Percentiles rank a stretch among this genome's conserved stretches.
Evolutionary conservation across 2,329 filamentous ascomycete genomes (phyloP).

Genomic region (Colletotrichum ledebouriae): DNA sequence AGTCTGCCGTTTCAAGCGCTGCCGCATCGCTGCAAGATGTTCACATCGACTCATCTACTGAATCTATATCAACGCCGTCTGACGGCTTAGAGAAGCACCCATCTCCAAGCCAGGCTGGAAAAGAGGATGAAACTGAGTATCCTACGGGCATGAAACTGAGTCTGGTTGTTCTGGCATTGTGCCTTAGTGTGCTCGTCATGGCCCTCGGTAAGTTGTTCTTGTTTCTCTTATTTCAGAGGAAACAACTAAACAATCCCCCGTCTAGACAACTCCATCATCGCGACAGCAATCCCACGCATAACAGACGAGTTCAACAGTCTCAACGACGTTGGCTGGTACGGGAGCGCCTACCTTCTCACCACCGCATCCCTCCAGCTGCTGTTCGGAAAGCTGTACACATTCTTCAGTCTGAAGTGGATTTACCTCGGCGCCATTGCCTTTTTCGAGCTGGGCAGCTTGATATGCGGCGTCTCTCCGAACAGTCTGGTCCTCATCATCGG

Average conservation of each 20-base stretch:
- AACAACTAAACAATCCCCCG: background rate
- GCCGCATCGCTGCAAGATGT: conserved; percentile 21
- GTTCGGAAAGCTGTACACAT: conserved; percentile 60
- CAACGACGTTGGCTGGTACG: conserved; percentile 65
- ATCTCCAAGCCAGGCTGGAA: background rate
- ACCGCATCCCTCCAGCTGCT: conserved; percentile 56
- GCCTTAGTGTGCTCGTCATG: conserved; percentile 57
- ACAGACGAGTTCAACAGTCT: conserved; percentile 59
- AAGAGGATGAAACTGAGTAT: conserved; percentile 9
- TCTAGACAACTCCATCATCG: conserved; percentile 57
- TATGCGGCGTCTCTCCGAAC: conserved; percentile 54
- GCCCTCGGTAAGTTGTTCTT: conserved; percentile 50
- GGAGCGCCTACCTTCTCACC: conserved; percentile 58
- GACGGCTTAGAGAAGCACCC: too few species aligned
- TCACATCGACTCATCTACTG: background rate
- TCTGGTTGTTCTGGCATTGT: conserved; percentile 55
- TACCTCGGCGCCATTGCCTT: conserved; percentile 55
- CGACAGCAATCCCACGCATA: conserved; percentile 60
- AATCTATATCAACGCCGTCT: background rate
- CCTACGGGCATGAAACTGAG: conserved; percentile 46
- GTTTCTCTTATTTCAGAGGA: background rate
- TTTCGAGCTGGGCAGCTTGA: conserved; percentile 59
- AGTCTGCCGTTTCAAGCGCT: conserved; percentile 18
- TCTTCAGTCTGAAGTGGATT: conserved; percentile 58
- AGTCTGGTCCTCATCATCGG: conserved; percentile 53